Base-by-base conservation (phyloP, 148 eudicot species). In the Vaccinium darrowii region DNA sequence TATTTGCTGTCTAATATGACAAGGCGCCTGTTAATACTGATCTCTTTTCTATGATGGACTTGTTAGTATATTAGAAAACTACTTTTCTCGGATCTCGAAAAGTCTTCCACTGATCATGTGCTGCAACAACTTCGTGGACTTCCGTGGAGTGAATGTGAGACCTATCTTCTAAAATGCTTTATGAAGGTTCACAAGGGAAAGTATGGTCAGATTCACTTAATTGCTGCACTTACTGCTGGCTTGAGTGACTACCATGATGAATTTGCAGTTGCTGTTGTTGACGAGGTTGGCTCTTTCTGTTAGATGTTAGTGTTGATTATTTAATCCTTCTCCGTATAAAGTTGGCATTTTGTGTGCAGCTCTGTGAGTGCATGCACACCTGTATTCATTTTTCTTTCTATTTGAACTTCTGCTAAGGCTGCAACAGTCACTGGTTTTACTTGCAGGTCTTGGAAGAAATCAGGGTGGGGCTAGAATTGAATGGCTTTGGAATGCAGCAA, bases 171-270 rank as follows among this genome's bases (percentile, higher is more conserved):
- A 86, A 96, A 96, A 89, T 92, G 99, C 90, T 96, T 96, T 88
- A 49, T 96, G 93, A 96, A 96, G 91, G 94, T 96, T 88, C 99
- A 96, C 89, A 89, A 92, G 72, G 99, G 99, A 75, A 96, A 96
- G 82, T 96, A 94, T 92, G 94, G 98, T 76, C 99, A 96, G 86
- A 96, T 96, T 87, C 99, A 96, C 86, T 90, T 96, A 89, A 90
- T 96, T 87, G 99, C 99, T 83, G 94, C 97, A 49, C 95, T 96
- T 76, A 92, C 98, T 49, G 93, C 99, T 87, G 94, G 98, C 81
- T 91, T 96, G 82, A 94, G 99, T 89, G 93, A 93, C 65, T 93
- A 94, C 86, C 99, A 96, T 89, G 98, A 96, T 87, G 93, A 94
- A 72, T 96, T 96, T 87, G 94, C 99, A 23, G 97, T 96, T 84